Evolutionary conservation across 2,329 filamentous ascomycete species (phyloP), one percentile per base, ranked within the genome.

Genomic region (Arthrobotrys entomopaga): DNA sequence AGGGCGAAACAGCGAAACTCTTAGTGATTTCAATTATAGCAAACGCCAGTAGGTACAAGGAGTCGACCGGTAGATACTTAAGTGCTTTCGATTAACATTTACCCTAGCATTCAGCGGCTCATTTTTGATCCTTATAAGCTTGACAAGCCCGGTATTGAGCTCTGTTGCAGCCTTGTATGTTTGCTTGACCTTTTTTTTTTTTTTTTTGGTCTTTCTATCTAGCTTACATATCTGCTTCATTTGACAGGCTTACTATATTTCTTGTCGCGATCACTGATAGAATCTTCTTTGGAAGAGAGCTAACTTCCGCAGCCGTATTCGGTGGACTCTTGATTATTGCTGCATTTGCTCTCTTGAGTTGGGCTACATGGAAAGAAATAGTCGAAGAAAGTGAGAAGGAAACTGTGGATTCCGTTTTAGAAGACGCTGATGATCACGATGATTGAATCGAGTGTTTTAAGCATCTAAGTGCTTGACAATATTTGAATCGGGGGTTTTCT

Each of bases 341-440:
- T 0, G 95, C 95, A 0, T 99, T 99, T 80, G 81, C 89, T n/a
- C 85, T 97, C 79, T 82, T 99, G 50, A 93, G 89, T 79, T 97
- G 89, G 88, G 95, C 92, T 77, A 97, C 94, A 0, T 99, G 94
- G 82, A 87, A 89, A 58, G 95, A 99, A 83, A 94, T 98, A 89
- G 87, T 89, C 52, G 92, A 97, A 81, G 92, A 96, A 77, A 87
- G 89, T 78, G 85, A 85, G 76, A 89, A 88, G 79, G 88, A 85
- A 78, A 81, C 80, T 16, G 76, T 80, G n/a, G 80, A 80, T 61
- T 22, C 53, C 11, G 57, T 53, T 2, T 6, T 34, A 34, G 58
- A 57, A 6, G 71, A 65, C 19, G 42, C 19, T 16, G 69, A 63
- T 4, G 65, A 65, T n/a, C 53, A 69, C 46, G 71, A 70, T 50